phyloP scores from a whole-genome alignment of 176 grass and related monocot genomes.

The Musa schizocarpa region DNA sequence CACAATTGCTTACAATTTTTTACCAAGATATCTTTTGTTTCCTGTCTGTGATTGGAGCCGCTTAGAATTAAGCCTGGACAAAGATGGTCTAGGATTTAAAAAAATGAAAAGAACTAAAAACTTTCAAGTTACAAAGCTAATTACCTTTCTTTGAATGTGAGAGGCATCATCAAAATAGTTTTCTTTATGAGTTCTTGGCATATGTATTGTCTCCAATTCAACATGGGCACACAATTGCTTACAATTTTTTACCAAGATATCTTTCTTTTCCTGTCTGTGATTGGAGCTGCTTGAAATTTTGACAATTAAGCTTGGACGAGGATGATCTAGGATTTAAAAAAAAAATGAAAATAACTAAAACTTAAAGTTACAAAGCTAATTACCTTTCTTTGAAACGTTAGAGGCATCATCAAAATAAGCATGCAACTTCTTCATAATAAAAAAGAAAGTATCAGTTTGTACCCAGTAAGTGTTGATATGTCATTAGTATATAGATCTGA shows the following conservation, averaged over 20 bases:
- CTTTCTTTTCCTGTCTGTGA: background rate
- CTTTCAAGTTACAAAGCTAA: background rate
- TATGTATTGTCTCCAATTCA: background rate
- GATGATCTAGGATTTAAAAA: background rate
- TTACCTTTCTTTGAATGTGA: background rate
- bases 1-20: background rate
- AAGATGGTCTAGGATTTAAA: background rate
- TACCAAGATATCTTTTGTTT: background rate
- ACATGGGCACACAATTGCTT: background rate
- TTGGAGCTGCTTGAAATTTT: background rate
- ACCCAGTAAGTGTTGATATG: background rate
- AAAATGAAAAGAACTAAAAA: background rate
- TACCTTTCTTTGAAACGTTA: background rate
- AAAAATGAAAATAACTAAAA: background rate
- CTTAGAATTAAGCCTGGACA: background rate
- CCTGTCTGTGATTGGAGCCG: background rate
- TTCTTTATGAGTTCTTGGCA: too few relatives aligned
- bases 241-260: background rate
- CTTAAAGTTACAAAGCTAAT: background rate
- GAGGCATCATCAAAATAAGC: background rate
- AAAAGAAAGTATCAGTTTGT: background rate
- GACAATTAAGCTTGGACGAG: background rate
- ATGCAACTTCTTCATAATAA: background rate
- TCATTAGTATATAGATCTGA: background rate
- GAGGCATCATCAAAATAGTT: background rate